Conservation (phyloP, 345 rosid species). For the Ceriops decandra region DNA sequence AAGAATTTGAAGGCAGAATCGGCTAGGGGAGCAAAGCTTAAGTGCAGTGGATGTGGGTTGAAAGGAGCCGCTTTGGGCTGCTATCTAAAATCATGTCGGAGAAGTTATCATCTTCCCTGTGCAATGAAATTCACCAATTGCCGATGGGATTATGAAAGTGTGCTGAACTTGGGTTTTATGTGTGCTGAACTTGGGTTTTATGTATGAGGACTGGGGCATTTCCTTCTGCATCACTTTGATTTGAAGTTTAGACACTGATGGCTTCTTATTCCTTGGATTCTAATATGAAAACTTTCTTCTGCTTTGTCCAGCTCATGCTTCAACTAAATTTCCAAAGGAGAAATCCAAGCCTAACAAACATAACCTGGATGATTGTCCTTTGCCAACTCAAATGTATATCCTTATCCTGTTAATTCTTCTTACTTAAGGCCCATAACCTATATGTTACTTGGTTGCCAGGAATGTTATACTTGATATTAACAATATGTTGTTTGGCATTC, state of each 20-base stretch:
- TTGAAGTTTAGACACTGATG: constrained; percentile 6
- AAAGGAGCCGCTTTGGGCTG: constrained; percentile 94
- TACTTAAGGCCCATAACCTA: not conserved
- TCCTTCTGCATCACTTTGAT: constrained; percentile 4
- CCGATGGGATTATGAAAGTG: constrained; percentile 76
- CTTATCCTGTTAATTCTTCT: not conserved
- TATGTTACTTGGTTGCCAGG: not conserved
- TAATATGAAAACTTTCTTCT: constrained; percentile 60
- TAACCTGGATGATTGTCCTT: not conserved
- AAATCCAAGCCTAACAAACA: constrained; percentile 34
- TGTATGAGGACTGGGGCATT: not conserved
- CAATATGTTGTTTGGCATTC: not conserved
- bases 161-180: not conserved
- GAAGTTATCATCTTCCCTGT: constrained; percentile 80
- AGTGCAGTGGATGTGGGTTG: constrained; percentile 60
- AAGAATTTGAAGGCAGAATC: constrained; percentile 72
- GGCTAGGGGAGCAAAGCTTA: constrained; percentile 71
- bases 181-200: not conserved
- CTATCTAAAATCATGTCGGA: constrained; percentile 63
- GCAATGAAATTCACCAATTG: constrained; percentile 53
- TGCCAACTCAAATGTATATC: constrained; percentile 32
- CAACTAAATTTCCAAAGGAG: constrained; percentile 62
- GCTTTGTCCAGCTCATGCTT: constrained; percentile 74
- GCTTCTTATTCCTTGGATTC: constrained; percentile 3
- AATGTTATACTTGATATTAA: too few species aligned